These are phyloP conservation scores for Apiotrichum laibachii DNA, from an alignment of 1,284 basidiomycete genomes.

Conservation along the genomic window DNA sequence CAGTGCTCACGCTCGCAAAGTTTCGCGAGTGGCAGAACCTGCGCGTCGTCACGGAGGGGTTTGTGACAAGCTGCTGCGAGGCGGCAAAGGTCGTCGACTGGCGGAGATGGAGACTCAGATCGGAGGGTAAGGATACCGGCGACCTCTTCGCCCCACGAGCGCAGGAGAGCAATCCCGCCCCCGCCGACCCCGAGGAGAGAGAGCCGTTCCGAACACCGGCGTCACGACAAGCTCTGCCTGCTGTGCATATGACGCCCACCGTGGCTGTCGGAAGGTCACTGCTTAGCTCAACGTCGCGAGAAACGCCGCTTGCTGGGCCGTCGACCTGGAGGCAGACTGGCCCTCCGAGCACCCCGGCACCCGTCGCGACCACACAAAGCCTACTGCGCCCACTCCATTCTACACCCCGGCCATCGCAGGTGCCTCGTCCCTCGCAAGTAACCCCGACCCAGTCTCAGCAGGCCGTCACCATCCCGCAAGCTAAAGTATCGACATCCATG, in stretches of 20 bases:
- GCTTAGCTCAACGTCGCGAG: too few species aligned
- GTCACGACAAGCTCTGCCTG: too few species aligned
- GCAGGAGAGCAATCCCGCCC: background rate
- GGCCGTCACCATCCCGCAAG: too few species aligned
- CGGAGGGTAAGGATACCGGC: slow-evolving; percentile 21
- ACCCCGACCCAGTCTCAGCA: background rate
- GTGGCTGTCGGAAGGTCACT: too few species aligned
- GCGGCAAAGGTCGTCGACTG: slow-evolving; percentile 59
- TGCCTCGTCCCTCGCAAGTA: background rate
- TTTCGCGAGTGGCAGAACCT: slow-evolving; percentile 80
- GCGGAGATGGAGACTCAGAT: slow-evolving; percentile 40
- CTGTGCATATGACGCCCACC: too few species aligned
- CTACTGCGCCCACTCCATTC: background rate
- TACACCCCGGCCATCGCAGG: background rate
- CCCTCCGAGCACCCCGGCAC: background rate
- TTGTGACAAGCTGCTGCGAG: slow-evolving; percentile 74
- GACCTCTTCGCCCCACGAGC: slow-evolving; percentile 28
- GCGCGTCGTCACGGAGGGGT: slow-evolving; percentile 82
- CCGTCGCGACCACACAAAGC: slow-evolving; percentile 1
- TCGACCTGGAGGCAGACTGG: too few species aligned
- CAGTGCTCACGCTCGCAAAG: slow-evolving; percentile 83
- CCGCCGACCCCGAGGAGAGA: too few species aligned
- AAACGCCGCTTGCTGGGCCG: background rate
- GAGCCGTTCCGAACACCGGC: too few species aligned
- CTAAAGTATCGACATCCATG: too few species aligned